These are phyloP conservation scores for Scheffersomyces spartinae DNA, from an alignment of 805 yeast genomes.

Conservation along the genomic window DNA sequence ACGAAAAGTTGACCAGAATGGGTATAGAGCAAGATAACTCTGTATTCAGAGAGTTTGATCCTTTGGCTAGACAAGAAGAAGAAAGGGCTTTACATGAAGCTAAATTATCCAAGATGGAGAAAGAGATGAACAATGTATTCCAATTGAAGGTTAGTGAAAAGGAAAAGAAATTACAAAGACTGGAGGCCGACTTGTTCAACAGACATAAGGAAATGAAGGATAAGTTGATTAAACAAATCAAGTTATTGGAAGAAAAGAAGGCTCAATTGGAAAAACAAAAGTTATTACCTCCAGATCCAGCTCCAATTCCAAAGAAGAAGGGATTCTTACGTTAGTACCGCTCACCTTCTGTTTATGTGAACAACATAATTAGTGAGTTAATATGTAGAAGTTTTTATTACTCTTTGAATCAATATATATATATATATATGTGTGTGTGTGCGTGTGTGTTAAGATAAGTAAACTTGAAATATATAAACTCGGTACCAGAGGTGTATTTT, in stretches of 20 bases:
- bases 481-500: too few species aligned
- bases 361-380: too few species aligned
- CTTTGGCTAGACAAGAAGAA: constrained; percentile 83
- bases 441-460: too few species aligned
- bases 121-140: constrained; percentile 93
- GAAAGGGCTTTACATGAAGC: constrained; percentile 90
- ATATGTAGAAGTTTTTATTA: too few species aligned
- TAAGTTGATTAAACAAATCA: constrained; percentile 77
- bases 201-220: constrained; percentile 98
- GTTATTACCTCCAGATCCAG: constrained; percentile 41
- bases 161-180: constrained; percentile 92
- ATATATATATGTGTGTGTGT: too few species aligned
- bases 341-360: too few species aligned
- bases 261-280: constrained; percentile 56
- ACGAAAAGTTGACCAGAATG: constrained; percentile 63
- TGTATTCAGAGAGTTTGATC: constrained; percentile 94
- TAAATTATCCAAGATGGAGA: constrained; percentile 84
- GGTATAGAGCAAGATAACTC: constrained; percentile 88
- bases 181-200: constrained; percentile 91
- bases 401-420: too few species aligned
- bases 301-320: constrained; percentile 56
- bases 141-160: constrained; percentile 93
- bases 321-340: constrained; percentile 74
- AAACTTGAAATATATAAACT: too few species aligned
- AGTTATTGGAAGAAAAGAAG: constrained; percentile 85